Evolutionary conservation across 441 rosid genomes (phyloP).

Genomic region (Corymbia citriodora): DNA sequence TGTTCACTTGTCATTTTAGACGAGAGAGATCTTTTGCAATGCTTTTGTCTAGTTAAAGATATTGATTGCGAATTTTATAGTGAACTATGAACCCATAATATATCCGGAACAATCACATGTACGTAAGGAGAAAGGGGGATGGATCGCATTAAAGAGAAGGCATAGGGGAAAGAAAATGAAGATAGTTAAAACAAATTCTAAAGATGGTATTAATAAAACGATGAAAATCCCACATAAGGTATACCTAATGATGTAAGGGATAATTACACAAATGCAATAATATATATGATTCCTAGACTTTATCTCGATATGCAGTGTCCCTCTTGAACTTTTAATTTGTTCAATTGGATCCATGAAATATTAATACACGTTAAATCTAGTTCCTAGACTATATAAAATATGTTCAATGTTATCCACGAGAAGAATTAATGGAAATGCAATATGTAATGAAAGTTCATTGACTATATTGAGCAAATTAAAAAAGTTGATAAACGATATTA

Average conservation of each 20-base stretch:
- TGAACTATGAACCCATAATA: neutral
- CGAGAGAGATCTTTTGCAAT: rapidly evolving
- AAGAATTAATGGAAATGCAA: no score
- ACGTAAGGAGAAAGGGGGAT: rapidly evolving
- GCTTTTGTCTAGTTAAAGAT: neutral
- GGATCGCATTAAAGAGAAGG: neutral
- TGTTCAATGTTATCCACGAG: no score
- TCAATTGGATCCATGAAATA: rapidly evolving
- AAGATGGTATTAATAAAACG: neutral
- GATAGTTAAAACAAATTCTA: neutral
- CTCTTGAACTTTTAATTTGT: rapidly evolving
- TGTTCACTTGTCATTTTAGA: neutral
- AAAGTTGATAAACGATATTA: no score
- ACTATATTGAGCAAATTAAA: no score
- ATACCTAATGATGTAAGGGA: neutral
- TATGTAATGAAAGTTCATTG: no score
- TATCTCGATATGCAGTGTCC: rapidly evolving
- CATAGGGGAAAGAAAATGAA: neutral
- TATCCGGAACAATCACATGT: rapidly evolving
- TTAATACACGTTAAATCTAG: no score
- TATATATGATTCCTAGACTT: no score
- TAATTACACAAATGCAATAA: no score
- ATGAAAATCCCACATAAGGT: neutral
- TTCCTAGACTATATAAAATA: no score
- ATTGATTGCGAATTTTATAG: rapidly evolving